Evolutionary conservation across 2,329 filamentous ascomycete species (phyloP), one percentile per base, ranked within the genome.

Genomic region (Raffaelea deltoideospora): DNA sequence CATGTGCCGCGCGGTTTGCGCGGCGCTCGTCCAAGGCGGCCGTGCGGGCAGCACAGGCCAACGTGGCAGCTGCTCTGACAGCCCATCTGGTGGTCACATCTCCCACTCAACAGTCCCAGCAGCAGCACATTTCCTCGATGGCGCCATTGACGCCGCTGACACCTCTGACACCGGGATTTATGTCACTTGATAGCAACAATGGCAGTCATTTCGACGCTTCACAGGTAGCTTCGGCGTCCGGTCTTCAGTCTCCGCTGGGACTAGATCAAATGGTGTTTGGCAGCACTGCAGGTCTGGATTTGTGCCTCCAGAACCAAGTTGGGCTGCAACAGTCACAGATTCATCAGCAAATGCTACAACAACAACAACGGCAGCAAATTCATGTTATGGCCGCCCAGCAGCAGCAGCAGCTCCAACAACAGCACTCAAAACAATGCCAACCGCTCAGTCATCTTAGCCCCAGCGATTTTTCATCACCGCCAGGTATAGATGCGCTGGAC

Each of bases 1-100:
- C 55, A 2, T 63, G 67, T 44, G 59, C 58, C 5, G 60, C 63
- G 3, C 56, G 67, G 13, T 70, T 63, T 48, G 65, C 67, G 2
- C 56, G 67, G 19, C 55, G 67, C 23, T 64, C 65, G 2, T 63
- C 62, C 21, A 70, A 69, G 46, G 59, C 57, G 3, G 61, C 60
- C 2, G 47, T 59, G 11, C 54, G 64, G 15, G 59, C 57, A 3
- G 59, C 61, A 4, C 61, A 64, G 37, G 57, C 56, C 24, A 56
- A 38, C 24, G 52, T 52, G 13, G 52, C 56, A 0, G 52, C 54
- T 33, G 54, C 48, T 28, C 50, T 43, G n/a, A 44, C 45, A 15
- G 37, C 38, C 4, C 40, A 48, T 24, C 34, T 51, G 42, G 34
- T 45, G 14, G 15, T 7, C 6, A 34, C 40, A 1, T 41, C 43